A percentile compares a stretch with the other conserved stretches of the same genome.
These are phyloP conservation scores for Chlorella sp. DNA, from an alignment of 139 green algal genomes.

Conservation along the genomic window DNA sequence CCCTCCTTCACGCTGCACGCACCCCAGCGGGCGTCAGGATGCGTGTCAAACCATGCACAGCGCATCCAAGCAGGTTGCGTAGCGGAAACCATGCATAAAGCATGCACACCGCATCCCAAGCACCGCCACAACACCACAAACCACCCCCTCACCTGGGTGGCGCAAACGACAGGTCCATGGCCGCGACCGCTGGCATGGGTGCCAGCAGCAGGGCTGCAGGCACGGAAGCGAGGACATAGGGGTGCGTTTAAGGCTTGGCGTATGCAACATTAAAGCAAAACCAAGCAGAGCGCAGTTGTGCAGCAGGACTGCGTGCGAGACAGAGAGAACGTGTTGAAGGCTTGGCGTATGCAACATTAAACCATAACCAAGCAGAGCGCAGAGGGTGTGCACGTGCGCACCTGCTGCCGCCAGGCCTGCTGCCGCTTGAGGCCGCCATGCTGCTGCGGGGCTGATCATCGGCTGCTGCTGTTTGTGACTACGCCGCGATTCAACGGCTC, in stretches of 20 bases:
- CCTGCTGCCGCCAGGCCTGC: neutral
- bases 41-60: too few relatives aligned
- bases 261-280: neutral
- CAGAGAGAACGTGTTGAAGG: too few relatives aligned
- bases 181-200: neutral
- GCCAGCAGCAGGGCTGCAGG: slow-evolving; percentile 9
- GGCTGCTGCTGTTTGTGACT: neutral
- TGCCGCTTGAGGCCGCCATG: too few relatives aligned
- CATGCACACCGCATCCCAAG: too few relatives aligned
- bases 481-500: neutral
- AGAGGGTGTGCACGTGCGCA: neutral
- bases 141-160: too few relatives aligned
- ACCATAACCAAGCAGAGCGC: neutral
- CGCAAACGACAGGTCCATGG: neutral
- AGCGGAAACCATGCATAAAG: too few relatives aligned
- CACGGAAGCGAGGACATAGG: neutral
- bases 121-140: too few relatives aligned
- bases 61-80: too few relatives aligned
- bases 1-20: slow-evolving; percentile 5
- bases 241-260: too few relatives aligned
- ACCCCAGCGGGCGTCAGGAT: too few relatives aligned
- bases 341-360: neutral
- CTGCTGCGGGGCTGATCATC: neutral
- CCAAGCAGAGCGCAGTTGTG: too few relatives aligned
- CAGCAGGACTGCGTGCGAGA: too few relatives aligned